Evolutionary conservation across 2,329 filamentous ascomycete species (phyloP).

Genomic region (Hansfordia pulvinata): DNA sequence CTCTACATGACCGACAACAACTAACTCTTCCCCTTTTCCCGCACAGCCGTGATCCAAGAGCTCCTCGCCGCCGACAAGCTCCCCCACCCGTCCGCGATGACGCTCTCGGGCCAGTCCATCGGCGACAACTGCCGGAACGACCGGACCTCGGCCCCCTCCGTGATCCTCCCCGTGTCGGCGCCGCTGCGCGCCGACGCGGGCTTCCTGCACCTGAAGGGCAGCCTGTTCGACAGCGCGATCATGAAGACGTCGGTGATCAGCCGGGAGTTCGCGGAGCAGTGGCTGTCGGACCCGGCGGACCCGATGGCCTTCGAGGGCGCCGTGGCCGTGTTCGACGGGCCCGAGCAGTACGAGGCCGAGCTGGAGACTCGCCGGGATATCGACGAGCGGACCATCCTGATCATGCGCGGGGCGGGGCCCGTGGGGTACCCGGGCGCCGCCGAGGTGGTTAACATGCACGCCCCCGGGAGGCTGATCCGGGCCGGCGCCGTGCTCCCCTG

Average conservation of each 20-base stretch:
- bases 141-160: constrained; percentile 32
- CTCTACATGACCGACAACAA: too few species aligned
- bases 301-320: constrained; percentile 31
- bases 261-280: constrained; percentile 25
- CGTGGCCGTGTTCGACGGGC: constrained; percentile 34
- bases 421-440: constrained; percentile 35
- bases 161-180: constrained; percentile 28
- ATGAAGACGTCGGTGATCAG: constrained; percentile 39
- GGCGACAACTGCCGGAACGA: constrained; percentile 26
- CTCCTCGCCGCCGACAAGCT: constrained; percentile 32
- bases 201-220: constrained; percentile 33
- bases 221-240: constrained; percentile 34
- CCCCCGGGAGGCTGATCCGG: constrained; percentile 27
- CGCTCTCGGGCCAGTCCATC: constrained; percentile 30
- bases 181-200: constrained; percentile 35
- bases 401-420: constrained; percentile 34
- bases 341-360: constrained; percentile 29
- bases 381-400: constrained; percentile 26
- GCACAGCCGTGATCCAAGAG: constrained; percentile 37
- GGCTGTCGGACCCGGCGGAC: constrained; percentile 28
- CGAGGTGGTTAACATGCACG: constrained; percentile 38
- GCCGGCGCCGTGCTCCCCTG: constrained; percentile 32
- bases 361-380: constrained; percentile 27
- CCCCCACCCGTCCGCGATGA: constrained; percentile 23
- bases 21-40: too few species aligned